phyloP scores from a whole-genome alignment of 345 rosid species.

The Hibiscus syriacus region DNA sequence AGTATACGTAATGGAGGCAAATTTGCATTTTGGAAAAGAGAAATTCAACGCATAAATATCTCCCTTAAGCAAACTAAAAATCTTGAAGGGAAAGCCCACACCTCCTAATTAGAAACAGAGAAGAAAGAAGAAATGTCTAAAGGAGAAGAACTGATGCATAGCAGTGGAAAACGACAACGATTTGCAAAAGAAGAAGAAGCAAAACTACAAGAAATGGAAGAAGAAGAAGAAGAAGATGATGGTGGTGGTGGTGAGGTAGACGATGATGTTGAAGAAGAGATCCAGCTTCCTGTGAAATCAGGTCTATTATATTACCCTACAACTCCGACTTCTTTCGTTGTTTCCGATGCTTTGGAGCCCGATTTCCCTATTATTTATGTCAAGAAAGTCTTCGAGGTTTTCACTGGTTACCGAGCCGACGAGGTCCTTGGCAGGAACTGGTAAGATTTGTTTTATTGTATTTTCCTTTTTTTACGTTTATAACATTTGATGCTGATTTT shows the following conservation, averaged over 20 bases:
- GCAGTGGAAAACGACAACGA: slow-evolving; percentile 48
- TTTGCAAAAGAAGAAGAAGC: slow-evolving; percentile 21
- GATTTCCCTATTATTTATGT: slow-evolving; percentile 85
- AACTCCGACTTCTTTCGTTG: slow-evolving; percentile 63
- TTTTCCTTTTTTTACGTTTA: neutral
- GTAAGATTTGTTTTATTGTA: slow-evolving; percentile 17
- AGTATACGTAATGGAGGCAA: too few relatives aligned
- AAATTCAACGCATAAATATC: slow-evolving; percentile 21
- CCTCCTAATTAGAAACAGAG: neutral
- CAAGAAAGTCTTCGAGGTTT: slow-evolving; percentile 73
- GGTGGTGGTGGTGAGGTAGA: slow-evolving; percentile 14
- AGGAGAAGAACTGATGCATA: slow-evolving; percentile 22
- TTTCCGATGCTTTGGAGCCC: slow-evolving; percentile 75
- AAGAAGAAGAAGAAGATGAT: neutral
- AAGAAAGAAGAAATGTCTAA: slow-evolving; percentile 17
- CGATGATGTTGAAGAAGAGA: slow-evolving; percentile 11
- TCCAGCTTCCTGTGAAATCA: slow-evolving; percentile 21
- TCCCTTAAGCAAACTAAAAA: neutral
- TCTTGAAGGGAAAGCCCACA: neutral
- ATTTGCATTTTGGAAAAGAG: neutral
- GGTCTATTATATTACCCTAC: slow-evolving; percentile 45
- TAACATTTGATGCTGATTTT: neutral
- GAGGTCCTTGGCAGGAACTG: slow-evolving; percentile 86
- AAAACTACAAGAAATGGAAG: slow-evolving; percentile 15
- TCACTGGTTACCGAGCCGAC: slow-evolving; percentile 83